Percentiles rank a stretch among this genome's conserved stretches.
Conservation (phyloP, 257 asterid species). For the Perilla frutescens region DNA sequence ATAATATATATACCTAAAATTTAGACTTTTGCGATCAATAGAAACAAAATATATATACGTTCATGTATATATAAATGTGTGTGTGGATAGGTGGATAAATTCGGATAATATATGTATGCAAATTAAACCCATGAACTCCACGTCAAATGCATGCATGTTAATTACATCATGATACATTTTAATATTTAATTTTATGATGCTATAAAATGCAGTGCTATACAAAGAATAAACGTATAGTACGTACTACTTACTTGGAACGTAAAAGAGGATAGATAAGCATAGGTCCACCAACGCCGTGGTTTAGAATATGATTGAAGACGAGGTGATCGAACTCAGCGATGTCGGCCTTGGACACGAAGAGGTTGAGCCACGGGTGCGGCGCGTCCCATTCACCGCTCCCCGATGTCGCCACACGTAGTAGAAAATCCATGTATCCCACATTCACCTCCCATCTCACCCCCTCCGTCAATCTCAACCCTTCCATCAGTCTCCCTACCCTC, state of each 20-base stretch:
- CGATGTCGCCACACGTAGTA: constrained; percentile 73
- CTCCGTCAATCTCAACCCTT: constrained; percentile 45
- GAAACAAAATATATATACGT: too few species aligned
- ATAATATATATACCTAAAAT: too few species aligned
- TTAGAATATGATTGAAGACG: constrained; percentile 64
- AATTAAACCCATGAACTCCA: too few species aligned
- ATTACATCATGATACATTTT: too few species aligned
- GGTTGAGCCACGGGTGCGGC: constrained; percentile 96
- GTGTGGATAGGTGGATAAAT: too few species aligned
- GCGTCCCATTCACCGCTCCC: constrained; percentile 79
- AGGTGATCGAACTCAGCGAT: constrained; percentile 64
- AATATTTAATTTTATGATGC: too few species aligned
- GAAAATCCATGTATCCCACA: constrained; percentile 58
- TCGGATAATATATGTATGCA: too few species aligned
- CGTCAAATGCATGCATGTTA: too few species aligned
- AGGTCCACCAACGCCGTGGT: constrained; percentile 87
- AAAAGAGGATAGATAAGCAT: constrained; percentile 77
- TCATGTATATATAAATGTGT: too few species aligned
- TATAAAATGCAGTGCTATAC: too few species aligned
- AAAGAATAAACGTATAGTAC: too few species aligned
- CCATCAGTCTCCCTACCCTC: constrained; percentile 59
- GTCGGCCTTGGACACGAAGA: constrained; percentile 68
- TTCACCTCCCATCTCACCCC: constrained; percentile 51
- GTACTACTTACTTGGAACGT: constrained; percentile 73
- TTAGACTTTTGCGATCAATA: too few species aligned